Percentiles rank a stretch among this genome's conserved stretches.
phyloP scores from a whole-genome alignment of 495 filamentous ascomycete species.

The Hypomontagnella monticulosa region DNA sequence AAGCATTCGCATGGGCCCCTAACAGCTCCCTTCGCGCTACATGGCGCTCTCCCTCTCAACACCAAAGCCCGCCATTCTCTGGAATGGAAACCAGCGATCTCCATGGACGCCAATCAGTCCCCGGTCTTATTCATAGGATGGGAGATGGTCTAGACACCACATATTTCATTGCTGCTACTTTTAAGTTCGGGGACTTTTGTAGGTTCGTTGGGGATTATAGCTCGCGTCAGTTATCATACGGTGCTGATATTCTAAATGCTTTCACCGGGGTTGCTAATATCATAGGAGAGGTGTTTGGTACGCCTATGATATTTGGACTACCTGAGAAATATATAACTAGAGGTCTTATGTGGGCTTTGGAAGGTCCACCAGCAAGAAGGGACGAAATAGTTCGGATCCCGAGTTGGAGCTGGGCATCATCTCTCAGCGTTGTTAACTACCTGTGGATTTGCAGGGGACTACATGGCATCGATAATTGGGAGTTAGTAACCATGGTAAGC shows the following conservation, averaged over 20 bases:
- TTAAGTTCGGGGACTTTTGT: constrained; percentile 32
- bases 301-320: constrained; percentile 39
- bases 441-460: neutral
- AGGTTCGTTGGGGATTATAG: constrained; percentile 40
- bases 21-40: too few species aligned
- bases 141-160: too few species aligned
- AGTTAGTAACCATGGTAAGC: too few species aligned
- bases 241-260: constrained; percentile 46
- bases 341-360: constrained; percentile 40
- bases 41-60: too few species aligned
- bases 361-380: neutral
- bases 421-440: constrained; percentile 6
- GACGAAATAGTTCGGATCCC: constrained; percentile 11
- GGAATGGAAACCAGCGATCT: neutral
- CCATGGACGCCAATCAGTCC: neutral
- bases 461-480: too few species aligned
- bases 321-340: constrained; percentile 41
- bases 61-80: too few species aligned
- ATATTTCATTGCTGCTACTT: neutral
- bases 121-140: neutral
- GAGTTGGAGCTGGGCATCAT: constrained; percentile 33
- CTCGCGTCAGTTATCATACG: constrained; percentile 34
- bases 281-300: constrained; percentile 23
- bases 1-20: constrained; percentile 36
- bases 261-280: constrained; percentile 44